Evolutionary conservation across 495 filamentous ascomycete genomes (phyloP).

Genomic region (Extremus antarcticus): DNA sequence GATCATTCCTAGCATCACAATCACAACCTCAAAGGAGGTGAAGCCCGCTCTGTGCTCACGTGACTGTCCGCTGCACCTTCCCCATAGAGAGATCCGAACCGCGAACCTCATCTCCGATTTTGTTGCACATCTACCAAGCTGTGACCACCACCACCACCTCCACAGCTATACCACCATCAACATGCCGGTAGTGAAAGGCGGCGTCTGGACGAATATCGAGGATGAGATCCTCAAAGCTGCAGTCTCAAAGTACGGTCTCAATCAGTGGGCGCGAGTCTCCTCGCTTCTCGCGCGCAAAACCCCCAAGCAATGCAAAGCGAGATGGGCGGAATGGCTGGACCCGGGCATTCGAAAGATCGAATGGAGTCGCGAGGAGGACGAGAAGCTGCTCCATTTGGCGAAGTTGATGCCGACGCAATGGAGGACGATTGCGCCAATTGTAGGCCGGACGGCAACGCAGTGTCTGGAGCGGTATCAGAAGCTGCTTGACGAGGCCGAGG

Average conservation of each 20-base stretch:
- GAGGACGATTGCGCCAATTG: slow-evolving; percentile 94
- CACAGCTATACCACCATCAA: slow-evolving; percentile 22
- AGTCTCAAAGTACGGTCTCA: slow-evolving; percentile 92
- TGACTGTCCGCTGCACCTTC: too few relatives aligned
- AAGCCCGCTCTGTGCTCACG: too few relatives aligned
- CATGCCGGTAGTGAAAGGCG: slow-evolving; percentile 97
- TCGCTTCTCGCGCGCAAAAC: slow-evolving; percentile 95
- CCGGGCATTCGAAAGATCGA: slow-evolving; percentile 96
- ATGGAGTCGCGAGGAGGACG: slow-evolving; percentile 97
- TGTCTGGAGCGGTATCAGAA: slow-evolving; percentile 96
- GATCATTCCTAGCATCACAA: too few relatives aligned
- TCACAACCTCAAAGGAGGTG: too few relatives aligned
- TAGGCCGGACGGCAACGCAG: slow-evolving; percentile 90
- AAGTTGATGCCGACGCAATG: slow-evolving; percentile 99
- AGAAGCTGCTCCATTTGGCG: slow-evolving; percentile 88
- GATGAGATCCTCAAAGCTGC: slow-evolving; percentile 94
- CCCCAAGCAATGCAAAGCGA: slow-evolving; percentile 96
- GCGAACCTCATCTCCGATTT: background rate
- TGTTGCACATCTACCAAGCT: too few relatives aligned
- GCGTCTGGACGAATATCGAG: slow-evolving; percentile 80
- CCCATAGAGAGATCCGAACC: too few relatives aligned
- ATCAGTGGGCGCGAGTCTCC: slow-evolving; percentile 98
- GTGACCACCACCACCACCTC: background rate
- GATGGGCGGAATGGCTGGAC: slow-evolving; percentile 97
- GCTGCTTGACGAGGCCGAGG: slow-evolving; percentile 88